Evolutionary conservation across 2,329 filamentous ascomycete genomes (phyloP).

Genomic region (Calonectria crousiana): DNA sequence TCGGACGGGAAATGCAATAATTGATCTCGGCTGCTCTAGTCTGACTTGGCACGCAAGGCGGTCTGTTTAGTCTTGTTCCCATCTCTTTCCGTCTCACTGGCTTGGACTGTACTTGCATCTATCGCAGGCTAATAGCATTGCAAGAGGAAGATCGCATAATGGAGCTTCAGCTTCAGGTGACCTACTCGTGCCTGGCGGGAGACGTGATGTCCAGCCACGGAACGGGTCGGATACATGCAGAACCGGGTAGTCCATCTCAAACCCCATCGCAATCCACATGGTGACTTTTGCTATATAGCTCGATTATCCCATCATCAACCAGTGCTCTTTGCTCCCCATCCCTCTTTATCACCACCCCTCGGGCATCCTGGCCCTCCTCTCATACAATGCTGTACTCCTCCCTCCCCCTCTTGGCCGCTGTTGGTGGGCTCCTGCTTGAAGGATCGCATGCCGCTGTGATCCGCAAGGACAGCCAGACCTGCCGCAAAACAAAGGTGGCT

Average conservation of each 20-base stretch:
- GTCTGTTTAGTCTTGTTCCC: background rate
- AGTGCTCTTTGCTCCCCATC: background rate
- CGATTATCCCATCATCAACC: background rate
- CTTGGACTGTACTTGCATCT: background rate
- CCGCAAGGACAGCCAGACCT: constrained; percentile 29
- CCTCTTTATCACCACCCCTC: background rate
- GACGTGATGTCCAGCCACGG: background rate
- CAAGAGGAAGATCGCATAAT: background rate
- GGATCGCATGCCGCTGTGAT: constrained; percentile 27
- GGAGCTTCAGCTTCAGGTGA: background rate
- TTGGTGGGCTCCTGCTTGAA: constrained; percentile 12
- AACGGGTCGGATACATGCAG: background rate
- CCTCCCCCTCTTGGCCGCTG: constrained; percentile 17
- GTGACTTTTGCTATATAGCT: background rate
- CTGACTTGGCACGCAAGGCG: background rate
- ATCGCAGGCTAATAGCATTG: background rate
- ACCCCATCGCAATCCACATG: background rate
- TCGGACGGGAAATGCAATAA: background rate
- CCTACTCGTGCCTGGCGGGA: background rate
- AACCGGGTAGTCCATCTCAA: rapidly evolving
- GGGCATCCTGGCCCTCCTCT: background rate
- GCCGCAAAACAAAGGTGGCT: constrained; percentile 48
- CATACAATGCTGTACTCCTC: constrained; percentile 14
- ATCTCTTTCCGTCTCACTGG: background rate
- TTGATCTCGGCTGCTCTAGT: background rate